Base-by-base conservation (phyloP, 306 rosid genomes). In the Cucumis melo region DNA sequence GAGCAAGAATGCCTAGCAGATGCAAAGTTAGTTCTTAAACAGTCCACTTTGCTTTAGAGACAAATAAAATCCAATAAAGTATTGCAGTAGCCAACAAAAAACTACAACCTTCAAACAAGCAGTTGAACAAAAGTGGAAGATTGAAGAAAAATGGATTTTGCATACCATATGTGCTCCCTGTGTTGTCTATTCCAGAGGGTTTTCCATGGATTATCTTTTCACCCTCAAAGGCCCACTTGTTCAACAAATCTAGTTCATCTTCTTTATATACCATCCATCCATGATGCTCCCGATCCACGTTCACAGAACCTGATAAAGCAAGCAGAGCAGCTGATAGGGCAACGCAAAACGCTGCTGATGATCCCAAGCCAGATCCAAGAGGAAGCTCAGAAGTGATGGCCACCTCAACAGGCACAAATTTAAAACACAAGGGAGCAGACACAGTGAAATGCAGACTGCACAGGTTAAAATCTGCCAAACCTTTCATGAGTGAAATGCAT, bases 161-260 rank as follows among this genome's bases (percentile, higher is more conserved):
- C 87, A 17, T 87, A 94, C 98, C 98, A 42, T 90, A 94, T 78
- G 96, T 63, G 89, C 97, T 89, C 24, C 92, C 95, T 13, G 97
- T 84, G 85, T 94, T 94, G 91, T 94, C 99, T 70, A 94, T 88
- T 79, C 99, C 99, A 81, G 99, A 94, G 16, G 99, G 99, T 80
- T 82, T 91, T 80, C 99, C 99, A 82, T 94, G 99, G 72, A 94
- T 72, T 55, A 94, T 92, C 87, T 88, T 94, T 83, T 94, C 99
- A 64, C 99, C 99, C 87, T 94, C 99, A 85, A 89, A 92, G 48
- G 99, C 99, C 99, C 97, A 94, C 82, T 84, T 90, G 81, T 94
- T 94, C 34, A 94, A 83, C 82, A 92, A 86, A 11, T 82, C 93
- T 60, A 89, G 92, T 15, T 90, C 95, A 29, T 82, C 84, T 76